phyloP scores from a whole-genome alignment of 1,284 basidiomycete genomes.

The Naganishia cerealis region DNA sequence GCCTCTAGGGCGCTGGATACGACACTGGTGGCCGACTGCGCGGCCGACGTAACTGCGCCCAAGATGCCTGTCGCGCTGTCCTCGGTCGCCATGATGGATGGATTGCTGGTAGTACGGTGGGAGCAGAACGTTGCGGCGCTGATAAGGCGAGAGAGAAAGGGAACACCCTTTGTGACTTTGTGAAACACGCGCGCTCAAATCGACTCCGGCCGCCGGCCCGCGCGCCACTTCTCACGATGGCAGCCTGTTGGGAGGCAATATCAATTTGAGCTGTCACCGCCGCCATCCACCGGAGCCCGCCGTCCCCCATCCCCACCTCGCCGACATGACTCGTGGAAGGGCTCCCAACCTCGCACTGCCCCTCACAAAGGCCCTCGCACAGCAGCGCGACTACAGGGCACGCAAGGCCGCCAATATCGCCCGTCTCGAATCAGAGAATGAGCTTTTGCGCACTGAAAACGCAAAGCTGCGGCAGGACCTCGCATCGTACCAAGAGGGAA shows the following conservation, averaged over 20 bases:
- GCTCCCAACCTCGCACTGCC: constrained; percentile 41
- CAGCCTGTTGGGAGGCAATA: not conserved
- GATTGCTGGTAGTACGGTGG: too few species aligned
- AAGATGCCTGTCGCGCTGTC: constrained; percentile 8
- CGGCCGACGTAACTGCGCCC: constrained; percentile 2
- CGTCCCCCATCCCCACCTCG: not conserved
- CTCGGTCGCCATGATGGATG: constrained; percentile 10
- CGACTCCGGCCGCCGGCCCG: too few species aligned
- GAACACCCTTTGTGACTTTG: not conserved
- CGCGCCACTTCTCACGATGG: not conserved
- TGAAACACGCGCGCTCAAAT: too few species aligned
- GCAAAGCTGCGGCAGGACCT: constrained; percentile 10
- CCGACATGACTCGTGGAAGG: constrained; percentile 64
- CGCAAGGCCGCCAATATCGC: constrained; percentile 33
- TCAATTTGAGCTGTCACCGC: not conserved
- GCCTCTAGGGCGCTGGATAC: constrained; percentile 25
- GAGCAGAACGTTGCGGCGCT: too few species aligned
- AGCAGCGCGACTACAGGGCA: constrained; percentile 37
- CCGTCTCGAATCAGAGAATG: constrained; percentile 24
- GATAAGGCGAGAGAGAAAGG: not conserved
- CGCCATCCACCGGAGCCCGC: not conserved
- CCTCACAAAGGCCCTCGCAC: constrained; percentile 34
- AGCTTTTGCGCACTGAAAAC: constrained; percentile 12
- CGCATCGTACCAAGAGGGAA: not conserved
- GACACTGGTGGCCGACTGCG: constrained; percentile 22